phyloP scores from a whole-genome alignment of 805 yeast species.

The Deakozyma indianensis region DNA sequence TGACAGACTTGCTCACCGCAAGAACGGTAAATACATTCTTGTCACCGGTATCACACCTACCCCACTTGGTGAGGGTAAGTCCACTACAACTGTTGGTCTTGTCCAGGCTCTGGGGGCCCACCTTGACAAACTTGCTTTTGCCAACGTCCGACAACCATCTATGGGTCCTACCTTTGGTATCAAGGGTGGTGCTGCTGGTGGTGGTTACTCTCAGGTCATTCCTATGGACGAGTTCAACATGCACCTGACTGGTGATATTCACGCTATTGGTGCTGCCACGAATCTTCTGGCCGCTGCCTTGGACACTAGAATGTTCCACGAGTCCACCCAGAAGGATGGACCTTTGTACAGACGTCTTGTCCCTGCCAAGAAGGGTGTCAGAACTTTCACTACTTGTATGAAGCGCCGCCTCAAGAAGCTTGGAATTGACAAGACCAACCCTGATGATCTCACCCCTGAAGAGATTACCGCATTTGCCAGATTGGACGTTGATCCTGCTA shows the following conservation, averaged over 20 bases:
- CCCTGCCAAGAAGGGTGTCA: conserved; percentile 64
- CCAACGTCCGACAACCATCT: conserved; percentile 93
- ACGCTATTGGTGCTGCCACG: conserved; percentile 89
- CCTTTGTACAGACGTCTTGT: conserved; percentile 75
- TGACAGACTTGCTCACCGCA: conserved; percentile 48
- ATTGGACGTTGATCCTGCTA: conserved; percentile 75
- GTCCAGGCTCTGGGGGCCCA: conserved; percentile 94
- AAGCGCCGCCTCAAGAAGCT: conserved; percentile 58
- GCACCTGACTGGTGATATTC: conserved; percentile 96
- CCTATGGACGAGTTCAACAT: conserved; percentile 99
- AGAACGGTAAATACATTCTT: conserved; percentile 73
- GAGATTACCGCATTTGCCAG: conserved; percentile 65
- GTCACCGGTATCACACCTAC: conserved; percentile 98
- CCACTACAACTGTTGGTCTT: conserved; percentile 90
- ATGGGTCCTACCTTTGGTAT: conserved; percentile 99
- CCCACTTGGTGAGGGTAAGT: conserved; percentile 95
- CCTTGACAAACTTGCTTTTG: conserved; percentile 65
- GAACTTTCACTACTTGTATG: conserved; percentile 71
- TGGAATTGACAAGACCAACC: conserved; percentile 64
- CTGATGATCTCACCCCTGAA: conserved; percentile 62
- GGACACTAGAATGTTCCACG: conserved; percentile 95
- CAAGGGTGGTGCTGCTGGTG: conserved; percentile 99
- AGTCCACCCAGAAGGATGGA: conserved; percentile 64
- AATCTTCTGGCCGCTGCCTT: conserved; percentile 91
- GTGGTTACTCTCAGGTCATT: conserved; percentile 93